Evolutionary conservation across 2,329 filamentous ascomycete species (phyloP), one percentile per base, ranked within the genome.

Genomic region (Colletotrichum eremochloae): DNA sequence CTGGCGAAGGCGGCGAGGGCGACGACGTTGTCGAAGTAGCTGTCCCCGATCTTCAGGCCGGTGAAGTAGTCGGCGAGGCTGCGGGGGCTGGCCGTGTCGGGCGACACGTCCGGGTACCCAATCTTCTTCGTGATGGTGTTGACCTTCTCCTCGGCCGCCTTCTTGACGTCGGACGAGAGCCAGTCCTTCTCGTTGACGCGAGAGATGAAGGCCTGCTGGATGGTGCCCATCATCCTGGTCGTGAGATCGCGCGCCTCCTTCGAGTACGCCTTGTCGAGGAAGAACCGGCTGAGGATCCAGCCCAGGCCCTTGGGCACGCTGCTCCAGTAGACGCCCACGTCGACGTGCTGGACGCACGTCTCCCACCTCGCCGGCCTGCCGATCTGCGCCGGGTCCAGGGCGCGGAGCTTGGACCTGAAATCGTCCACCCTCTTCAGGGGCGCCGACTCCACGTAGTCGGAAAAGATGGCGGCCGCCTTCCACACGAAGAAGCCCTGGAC

Each of bases 201-300:
- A 64, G 88, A 77, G 2, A 88, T 86, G 76, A 94, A 94, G 20
- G 89, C 86, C n/a, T 87, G 84, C 79, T 92, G 92, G 77, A 94
- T 91, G 74, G 92, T 89, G 18, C 87, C 87, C n/a, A 94, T 88
- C 75, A 94, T 90, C 63, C 89, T 86, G 64, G 93, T 89, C 15
- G 91, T 90, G 53, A 92, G 88, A 2, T 88, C 81, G 76, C 92
- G 92, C 0, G 91, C 90, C 33, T 89, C 87, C 15, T 90, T 86
- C 0, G 90, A 89, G 76, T 93, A 94, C 1, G 91, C 86, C 58
- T 89, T 89, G 74, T 93, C 88, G 2, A 94, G 85, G 74, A 91
- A 94, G 81, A 94, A 93, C 31, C 91, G 88, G 76, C 90, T 91
- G 29, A 93, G 81, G 58, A 92, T 91, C 91, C 91, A 93, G 6